phyloP scores from a whole-genome alignment of 768 basidiomycete genomes.

The Amanita jacksonii region DNA sequence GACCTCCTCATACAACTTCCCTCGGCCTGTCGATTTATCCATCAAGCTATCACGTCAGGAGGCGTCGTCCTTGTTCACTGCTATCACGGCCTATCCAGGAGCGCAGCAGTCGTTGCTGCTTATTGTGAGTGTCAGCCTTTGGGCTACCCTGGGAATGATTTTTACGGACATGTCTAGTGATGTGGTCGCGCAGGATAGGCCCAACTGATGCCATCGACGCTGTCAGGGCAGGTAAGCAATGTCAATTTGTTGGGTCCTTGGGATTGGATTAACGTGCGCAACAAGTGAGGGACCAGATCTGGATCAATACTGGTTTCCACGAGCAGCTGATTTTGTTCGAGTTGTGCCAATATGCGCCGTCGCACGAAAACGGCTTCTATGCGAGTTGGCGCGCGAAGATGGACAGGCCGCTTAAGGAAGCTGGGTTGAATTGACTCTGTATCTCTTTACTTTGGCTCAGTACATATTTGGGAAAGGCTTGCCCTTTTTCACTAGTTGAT shows the following conservation, averaged over 20 bases:
- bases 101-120: slow-evolving; percentile 64
- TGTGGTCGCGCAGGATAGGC: slow-evolving; percentile 51
- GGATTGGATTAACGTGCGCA: slow-evolving; percentile 1
- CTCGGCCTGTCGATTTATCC: slow-evolving; percentile 56
- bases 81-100: slow-evolving; percentile 55
- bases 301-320: slow-evolving; percentile 72
- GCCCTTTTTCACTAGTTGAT: not conserved
- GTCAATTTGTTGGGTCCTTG: not conserved
- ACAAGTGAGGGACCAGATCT: slow-evolving; percentile 66
- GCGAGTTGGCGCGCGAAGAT: slow-evolving; percentile 52
- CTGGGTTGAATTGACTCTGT: slow-evolving; percentile 26
- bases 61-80: slow-evolving; percentile 62
- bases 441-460: no score
- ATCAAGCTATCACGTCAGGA: slow-evolving; percentile 45
- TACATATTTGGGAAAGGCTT: no score
- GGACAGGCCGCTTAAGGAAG: slow-evolving; percentile 35
- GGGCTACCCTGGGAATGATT: no score
- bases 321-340: slow-evolving; percentile 72
- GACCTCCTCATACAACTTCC: slow-evolving; percentile 61
- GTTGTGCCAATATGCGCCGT: slow-evolving; percentile 59
- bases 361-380: slow-evolving; percentile 54
- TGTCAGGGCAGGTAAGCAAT: slow-evolving; percentile 45
- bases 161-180: slow-evolving; percentile 53
- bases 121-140: slow-evolving; percentile 59
- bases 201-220: slow-evolving; percentile 49